Percentiles rank a stretch among this genome's conserved stretches.
Evolutionary conservation across 305 asterid genomes (phyloP).

Genomic region (Fraxinus platypoda): DNA sequence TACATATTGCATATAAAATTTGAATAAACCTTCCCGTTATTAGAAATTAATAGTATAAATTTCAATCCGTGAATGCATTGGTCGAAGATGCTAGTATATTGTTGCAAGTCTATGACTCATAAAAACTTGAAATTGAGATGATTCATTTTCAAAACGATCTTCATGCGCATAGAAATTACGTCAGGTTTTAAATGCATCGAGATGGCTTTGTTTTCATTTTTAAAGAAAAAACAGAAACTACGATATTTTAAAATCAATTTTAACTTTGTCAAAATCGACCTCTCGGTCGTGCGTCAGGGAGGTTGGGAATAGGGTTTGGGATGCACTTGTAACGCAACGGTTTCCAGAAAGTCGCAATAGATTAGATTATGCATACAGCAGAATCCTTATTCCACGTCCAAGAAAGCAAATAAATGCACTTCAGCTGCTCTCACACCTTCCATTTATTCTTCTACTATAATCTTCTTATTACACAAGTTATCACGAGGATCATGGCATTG

Average conservation of each 20-base stretch:
- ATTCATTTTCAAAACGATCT: neutral
- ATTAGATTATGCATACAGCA: neutral
- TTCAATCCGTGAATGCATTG: neutral
- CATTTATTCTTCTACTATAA: neutral
- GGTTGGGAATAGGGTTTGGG: neutral
- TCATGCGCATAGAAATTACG: neutral
- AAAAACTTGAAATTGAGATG: neutral
- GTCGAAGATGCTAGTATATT: neutral
- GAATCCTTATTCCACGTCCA: neutral
- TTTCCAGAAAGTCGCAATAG: neutral
- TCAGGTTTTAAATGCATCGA: neutral
- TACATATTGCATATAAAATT: neutral
- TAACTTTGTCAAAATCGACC: neutral
- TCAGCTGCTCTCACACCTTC: neutral
- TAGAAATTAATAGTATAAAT: neutral
- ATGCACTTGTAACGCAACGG: neutral
- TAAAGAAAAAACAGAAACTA: neutral
- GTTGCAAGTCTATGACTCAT: neutral
- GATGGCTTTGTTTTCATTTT: neutral
- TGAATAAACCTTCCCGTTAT: neutral
- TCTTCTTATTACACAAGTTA: slow-evolving; percentile 7
- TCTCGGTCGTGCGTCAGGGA: neutral
- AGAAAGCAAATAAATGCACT: neutral
- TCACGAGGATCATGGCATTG: neutral
- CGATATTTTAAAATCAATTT: neutral